These are phyloP conservation scores for Batrachochytrium dendrobatidis DNA, from an alignment of 371 early-diverging fungal species.

Conservation along the genomic window DNA sequence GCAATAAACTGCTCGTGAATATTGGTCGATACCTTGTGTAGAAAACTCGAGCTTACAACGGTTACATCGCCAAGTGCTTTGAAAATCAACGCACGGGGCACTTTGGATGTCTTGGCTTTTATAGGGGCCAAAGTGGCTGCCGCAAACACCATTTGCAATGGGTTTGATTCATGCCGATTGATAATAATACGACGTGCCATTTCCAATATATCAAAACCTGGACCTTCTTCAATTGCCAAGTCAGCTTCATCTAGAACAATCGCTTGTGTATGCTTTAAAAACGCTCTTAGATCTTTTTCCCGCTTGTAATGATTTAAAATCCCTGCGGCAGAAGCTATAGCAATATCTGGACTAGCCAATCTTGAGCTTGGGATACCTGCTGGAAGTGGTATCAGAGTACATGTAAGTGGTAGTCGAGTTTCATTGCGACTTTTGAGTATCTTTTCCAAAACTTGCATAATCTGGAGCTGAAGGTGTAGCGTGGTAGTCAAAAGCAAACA, in stretches of 20 bases:
- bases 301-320: not conserved
- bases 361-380: not conserved
- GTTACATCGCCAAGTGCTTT: not conserved
- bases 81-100: not conserved
- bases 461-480: slow-evolving; percentile 7
- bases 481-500: slow-evolving; percentile 6
- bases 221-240: not conserved
- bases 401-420: not conserved
- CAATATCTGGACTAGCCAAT: slow-evolving; percentile 9
- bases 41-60: not conserved
- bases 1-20: not conserved
- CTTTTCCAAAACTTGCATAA: not conserved
- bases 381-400: slow-evolving; percentile 8
- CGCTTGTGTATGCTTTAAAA: slow-evolving; percentile 1
- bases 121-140: slow-evolving; percentile 3
- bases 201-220: not conserved
- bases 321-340: not conserved
- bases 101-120: not conserved
- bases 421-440: not conserved
- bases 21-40: not conserved
- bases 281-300: not conserved
- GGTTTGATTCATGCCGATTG: not conserved
- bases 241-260: slow-evolving; percentile 14
- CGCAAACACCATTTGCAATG: not conserved
- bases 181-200: not conserved